Evolutionary conservation across 305 asterid species (phyloP), one percentile per base, ranked within the genome.

Genomic region (Solanum hybrid): DNA sequence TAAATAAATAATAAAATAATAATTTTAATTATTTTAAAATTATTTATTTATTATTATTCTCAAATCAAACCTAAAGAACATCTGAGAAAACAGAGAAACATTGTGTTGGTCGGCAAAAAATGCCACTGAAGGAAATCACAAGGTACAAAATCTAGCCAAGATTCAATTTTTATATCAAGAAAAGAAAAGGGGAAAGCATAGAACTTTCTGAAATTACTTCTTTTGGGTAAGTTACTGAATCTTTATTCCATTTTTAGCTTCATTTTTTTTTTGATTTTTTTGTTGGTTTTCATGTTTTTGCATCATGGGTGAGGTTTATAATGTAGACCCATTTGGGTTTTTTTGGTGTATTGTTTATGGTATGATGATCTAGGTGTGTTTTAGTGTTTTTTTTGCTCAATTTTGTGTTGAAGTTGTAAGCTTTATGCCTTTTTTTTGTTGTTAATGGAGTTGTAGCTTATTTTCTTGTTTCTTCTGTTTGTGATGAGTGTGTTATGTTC

Each of bases 51-150:
- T 34, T 37, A 36, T 10, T 86, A 87, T 89, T 11, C 29, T 90
- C 90, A 71, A 73, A 57, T 89, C 73, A 89, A 11, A 82, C 94
- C 85, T 90, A 91, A 84, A 89, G 46, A 90, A 88, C 93, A 90
- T 92, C 92, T 92, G 87, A 84, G 91, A 84, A 46, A 88, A 93
- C 93, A 79, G 90, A 77, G 39, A 31, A 39, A 39, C 89, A 90
- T 89, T 89, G 89, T 89, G 79, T 89, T 64, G 81, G 89, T 81
- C 42, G 42, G 36, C 69, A 69, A 74, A 88, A 61, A 92, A 89
- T 77, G 92, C 93, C 89, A 88, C 90, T 89, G 51, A 86, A 77
- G 78, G 61, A 51, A 77, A 86, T 83, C 64, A 77, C 76, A 87
- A 24, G 79, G 91, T n/a, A 88, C 39, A 86, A 90, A 51, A 76